Percentiles rank a stretch among this genome's conserved stretches.
These are phyloP conservation scores for Phytophthora pseudosyringae DNA, from an alignment of 352 stramenopile genomes.

Conservation along the genomic window DNA sequence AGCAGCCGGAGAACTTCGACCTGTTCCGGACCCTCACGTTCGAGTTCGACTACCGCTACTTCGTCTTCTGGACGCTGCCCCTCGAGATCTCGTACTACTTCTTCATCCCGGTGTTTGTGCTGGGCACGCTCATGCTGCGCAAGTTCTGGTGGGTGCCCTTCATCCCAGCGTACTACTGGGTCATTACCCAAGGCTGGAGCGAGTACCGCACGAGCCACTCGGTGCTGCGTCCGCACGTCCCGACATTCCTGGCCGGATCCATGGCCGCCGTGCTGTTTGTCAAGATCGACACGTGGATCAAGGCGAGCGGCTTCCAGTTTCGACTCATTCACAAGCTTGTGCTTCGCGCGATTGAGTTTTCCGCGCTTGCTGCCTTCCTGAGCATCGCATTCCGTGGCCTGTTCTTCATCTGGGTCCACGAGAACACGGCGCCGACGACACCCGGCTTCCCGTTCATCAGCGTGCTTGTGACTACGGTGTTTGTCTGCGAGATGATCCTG, in stretches of 20 bases:
- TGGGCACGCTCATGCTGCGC: slow-evolving; percentile 24
- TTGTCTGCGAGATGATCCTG: slow-evolving; percentile 49
- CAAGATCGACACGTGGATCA: slow-evolving; percentile 36
- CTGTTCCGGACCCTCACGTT: slow-evolving; percentile 52
- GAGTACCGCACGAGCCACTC: slow-evolving; percentile 37
- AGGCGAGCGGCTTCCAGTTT: slow-evolving; percentile 39
- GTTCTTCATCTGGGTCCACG: slow-evolving; percentile 52
- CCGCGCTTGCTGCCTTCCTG: slow-evolving; percentile 31
- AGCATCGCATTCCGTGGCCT: slow-evolving; percentile 43
- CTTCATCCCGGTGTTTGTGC: slow-evolving; percentile 50
- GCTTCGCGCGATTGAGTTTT: slow-evolving; percentile 31
- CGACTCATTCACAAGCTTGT: slow-evolving; percentile 21
- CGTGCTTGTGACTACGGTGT: slow-evolving; percentile 32
- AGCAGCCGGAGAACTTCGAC: slow-evolving; percentile 33
- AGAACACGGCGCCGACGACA: slow-evolving; percentile 28
- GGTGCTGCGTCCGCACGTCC: slow-evolving; percentile 28
- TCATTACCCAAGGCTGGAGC: slow-evolving; percentile 36
- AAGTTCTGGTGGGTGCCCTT: slow-evolving; percentile 46
- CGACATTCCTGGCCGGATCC: slow-evolving; percentile 51
- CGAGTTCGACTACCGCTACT: slow-evolving; percentile 47
- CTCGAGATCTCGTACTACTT: slow-evolving; percentile 65
- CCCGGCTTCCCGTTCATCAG: slow-evolving; percentile 44
- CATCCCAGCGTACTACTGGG: slow-evolving; percentile 36
- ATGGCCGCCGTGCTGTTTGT: slow-evolving; percentile 48
- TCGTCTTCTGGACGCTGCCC: slow-evolving; percentile 60